Conservation (phyloP, 1,284 basidiomycete species). For the Tilletia horrida region DNA sequence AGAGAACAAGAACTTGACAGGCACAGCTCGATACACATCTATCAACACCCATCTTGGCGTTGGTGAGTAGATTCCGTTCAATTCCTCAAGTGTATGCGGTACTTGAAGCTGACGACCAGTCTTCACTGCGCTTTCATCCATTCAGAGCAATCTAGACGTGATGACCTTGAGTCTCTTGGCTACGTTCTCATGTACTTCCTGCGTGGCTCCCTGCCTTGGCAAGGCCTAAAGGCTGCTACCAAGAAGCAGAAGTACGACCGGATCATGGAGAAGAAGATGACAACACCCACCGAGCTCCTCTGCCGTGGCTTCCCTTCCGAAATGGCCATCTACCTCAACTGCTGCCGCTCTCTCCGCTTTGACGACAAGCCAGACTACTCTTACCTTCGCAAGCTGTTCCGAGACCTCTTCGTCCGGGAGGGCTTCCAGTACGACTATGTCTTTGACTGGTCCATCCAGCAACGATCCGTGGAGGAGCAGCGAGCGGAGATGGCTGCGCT, state of each 20-base stretch:
- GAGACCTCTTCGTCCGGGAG: conserved; percentile 56
- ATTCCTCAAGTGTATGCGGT: neutral
- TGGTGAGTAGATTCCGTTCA: conserved; percentile 59
- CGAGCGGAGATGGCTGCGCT: conserved; percentile 28
- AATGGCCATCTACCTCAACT: conserved; percentile 56
- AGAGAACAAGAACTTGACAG: conserved; percentile 99
- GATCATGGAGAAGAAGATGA: conserved; percentile 57
- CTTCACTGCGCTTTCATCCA: neutral
- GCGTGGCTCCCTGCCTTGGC: conserved; percentile 54
- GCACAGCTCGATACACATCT: conserved; percentile 97
- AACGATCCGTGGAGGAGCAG: conserved; percentile 43
- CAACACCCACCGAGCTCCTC: conserved; percentile 55
- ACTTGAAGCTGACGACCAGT: neutral
- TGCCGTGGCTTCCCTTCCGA: conserved; percentile 56
- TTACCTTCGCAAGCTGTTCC: conserved; percentile 56
- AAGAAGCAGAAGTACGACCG: conserved; percentile 57
- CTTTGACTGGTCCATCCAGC: conserved; percentile 56
- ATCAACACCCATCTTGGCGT: conserved; percentile 99
- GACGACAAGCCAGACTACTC: conserved; percentile 56
- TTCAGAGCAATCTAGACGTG: conserved; percentile 52
- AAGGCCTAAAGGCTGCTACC: conserved; percentile 54
- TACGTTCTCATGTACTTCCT: conserved; percentile 56
- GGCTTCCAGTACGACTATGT: conserved; percentile 56
- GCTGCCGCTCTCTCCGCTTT: conserved; percentile 55
- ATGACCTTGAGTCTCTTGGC: conserved; percentile 53